Evolutionary conservation across 1,139 yeast genomes (phyloP), one percentile per base, ranked within the genome.

Genomic region (Pichiaceae sp.): DNA sequence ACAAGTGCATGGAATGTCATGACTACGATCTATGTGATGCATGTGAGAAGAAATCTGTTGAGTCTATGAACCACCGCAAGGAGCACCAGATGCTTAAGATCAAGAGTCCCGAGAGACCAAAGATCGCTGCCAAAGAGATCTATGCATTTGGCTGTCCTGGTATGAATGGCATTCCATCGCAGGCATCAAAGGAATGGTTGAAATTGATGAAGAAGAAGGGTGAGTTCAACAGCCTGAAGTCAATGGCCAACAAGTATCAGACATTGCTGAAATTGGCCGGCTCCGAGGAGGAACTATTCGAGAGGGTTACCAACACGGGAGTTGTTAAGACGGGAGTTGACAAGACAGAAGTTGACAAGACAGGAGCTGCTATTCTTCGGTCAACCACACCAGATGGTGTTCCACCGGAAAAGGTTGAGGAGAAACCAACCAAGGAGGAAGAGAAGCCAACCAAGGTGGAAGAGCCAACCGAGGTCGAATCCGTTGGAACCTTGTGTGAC

Each of bases 401-500:
- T n/a, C n/a, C n/a, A n/a, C 24, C 24, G 9, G 9, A 7, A 21
- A 11, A 7, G 7, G 8, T 6, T 5, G 28, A 12, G n/a, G 28
- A 12, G 14, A 29, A 14, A 15, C n/a, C n/a, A 19, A 29, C 37
- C 26, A 33, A 34, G 3, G 39, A 21, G 5, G 47, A 45, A 3
- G 24, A 21, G 7, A 46, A 39, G 4, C 9, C 7, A 19, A 24
- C 21, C n/a, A 17, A 49, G 28, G 57, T 52, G 17, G 50, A 45
- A 7, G 54, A 48, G 2, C 36, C 25, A 6, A 34, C 34, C 4
- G 36, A 36, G 33, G 4, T 40, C 33, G 3, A 17, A 70, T 46
- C 59, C 73, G 18, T 18, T 6, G 69, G 82, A 4, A 84, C 95
- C 59, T 65, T 83, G 25, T 87, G 87, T 57, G 86, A 95, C 0